These are phyloP conservation scores for Erodium maritimum DNA, from an alignment of 345 rosid genomes.

Conservation along the genomic window DNA sequence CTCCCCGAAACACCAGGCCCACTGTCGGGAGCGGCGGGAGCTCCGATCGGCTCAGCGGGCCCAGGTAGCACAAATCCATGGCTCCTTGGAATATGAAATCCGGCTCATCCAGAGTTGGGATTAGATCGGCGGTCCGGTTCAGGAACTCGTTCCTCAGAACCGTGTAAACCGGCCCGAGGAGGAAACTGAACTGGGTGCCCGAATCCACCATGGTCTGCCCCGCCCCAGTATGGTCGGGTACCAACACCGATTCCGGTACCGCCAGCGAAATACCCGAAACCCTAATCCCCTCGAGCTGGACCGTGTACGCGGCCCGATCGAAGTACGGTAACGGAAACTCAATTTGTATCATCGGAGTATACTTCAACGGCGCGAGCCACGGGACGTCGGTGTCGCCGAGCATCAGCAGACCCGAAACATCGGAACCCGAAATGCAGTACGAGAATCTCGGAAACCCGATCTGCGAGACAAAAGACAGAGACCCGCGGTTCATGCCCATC, in stretches of 20 bases:
- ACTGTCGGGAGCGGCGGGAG: conserved; percentile 48
- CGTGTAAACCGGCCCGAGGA: conserved; percentile 70
- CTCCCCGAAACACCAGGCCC: conserved; percentile 59
- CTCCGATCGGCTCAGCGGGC: conserved; percentile 18
- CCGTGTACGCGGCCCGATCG: conserved; percentile 84
- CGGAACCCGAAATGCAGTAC: conserved; percentile 69
- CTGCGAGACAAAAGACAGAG: conserved; percentile 69
- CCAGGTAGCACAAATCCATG: conserved; percentile 72
- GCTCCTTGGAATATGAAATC: conserved; percentile 76
- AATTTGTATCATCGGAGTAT: conserved; percentile 63
- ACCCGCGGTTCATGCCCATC: conserved; percentile 89
- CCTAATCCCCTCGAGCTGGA: conserved; percentile 76
- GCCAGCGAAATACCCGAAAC: conserved; percentile 45
- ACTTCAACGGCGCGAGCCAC: conserved; percentile 43
- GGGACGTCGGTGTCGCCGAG: conserved; percentile 74
- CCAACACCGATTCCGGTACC: conserved; percentile 46
- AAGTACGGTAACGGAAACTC: conserved; percentile 65
- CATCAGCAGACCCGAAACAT: conserved; percentile 58
- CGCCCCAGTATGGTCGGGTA: conserved; percentile 88
- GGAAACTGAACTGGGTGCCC: conserved; percentile 82
- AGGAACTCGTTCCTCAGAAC: conserved; percentile 50
- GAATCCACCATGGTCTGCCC: conserved; percentile 97
- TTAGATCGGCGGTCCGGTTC: conserved; percentile 37
- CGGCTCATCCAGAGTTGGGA: conserved; percentile 50
- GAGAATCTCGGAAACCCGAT: conserved; percentile 78